Base-by-base conservation (phyloP, 2,329 filamentous ascomycete species). In the Diaporthe nobilis region DNA sequence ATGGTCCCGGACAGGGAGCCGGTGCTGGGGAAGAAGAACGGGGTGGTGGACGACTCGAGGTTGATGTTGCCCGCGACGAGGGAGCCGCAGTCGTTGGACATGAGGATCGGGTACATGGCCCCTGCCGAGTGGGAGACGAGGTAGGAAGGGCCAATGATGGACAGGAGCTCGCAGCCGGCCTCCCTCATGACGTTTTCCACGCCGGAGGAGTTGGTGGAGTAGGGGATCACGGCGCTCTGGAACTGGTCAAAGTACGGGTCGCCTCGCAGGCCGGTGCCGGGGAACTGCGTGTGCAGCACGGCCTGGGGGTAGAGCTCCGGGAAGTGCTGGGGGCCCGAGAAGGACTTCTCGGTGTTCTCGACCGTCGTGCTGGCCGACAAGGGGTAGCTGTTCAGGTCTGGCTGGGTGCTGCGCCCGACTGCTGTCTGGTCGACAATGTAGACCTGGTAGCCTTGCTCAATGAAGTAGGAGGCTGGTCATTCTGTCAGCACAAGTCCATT, bases 181-280 rank as follows among this genome's bases (percentile, higher is more conserved):
- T 77, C 77, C 13, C 80, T 79, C 73, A 81, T 79, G 31, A 79
- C 77, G 15, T 70, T 47, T 61, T 80, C 78, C n/a, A 77, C 79
- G 4, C 77, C 67, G 17, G 71, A 76, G 47, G 77, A 77, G 71
- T 78, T 78, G 12, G 72, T 77, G 4, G 80, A 79, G 60, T 81
- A 83, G 25, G 85, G 86, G 4, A 87, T 82, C 67, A 86, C 82
- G 42, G 84, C 84, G 44, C 83, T 83, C 81, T 87, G 87, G 78
- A 88, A 88, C 6, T 83, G 81, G 78, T 89, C 87, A 77, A 90
- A 90, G 13, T 81, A 81, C 1, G 84, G 77, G 77, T 90, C 87
- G 12, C 87, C 86, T 13, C 77, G 76, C 51, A 79, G 78, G 3
- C 81, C 81, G 12, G 79, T 80, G 37, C 82, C 82, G 13, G 82